phyloP scores from a whole-genome alignment of 1,284 basidiomycete genomes.

The Heterobasidion annosum region DNA sequence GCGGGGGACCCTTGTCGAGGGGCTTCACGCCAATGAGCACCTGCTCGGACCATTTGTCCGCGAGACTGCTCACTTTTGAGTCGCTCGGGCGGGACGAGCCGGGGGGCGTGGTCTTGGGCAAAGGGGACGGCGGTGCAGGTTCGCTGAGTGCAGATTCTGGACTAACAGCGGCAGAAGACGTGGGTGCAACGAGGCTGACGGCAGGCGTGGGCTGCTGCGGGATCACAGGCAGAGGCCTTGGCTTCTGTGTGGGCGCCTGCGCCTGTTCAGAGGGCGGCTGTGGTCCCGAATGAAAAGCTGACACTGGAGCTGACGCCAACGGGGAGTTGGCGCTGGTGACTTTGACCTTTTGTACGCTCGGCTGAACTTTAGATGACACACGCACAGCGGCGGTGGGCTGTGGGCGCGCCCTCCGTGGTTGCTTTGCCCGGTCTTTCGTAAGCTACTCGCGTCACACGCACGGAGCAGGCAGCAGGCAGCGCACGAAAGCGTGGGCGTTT shows the following conservation, averaged over 20 bases:
- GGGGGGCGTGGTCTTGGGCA: background rate
- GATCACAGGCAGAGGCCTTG: background rate
- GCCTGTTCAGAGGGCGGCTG: background rate
- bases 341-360: no score
- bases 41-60: constrained; percentile 24
- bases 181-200: background rate
- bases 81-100: constrained; percentile 5
- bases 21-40: constrained; percentile 23
- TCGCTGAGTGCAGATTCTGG: background rate
- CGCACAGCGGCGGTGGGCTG: no score
- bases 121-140: background rate
- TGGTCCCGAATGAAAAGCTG: background rate
- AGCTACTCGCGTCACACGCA: constrained; percentile 33
- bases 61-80: constrained; percentile 12
- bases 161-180: background rate
- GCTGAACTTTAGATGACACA: no score
- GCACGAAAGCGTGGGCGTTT: background rate
- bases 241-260: background rate
- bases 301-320: background rate
- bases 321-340: no score
- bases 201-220: background rate
- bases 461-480: constrained; percentile 3
- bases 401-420: constrained; percentile 36
- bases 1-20: constrained; percentile 7
- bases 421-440: constrained; percentile 59